Evolutionary conservation across 2,329 filamentous ascomycete genomes (phyloP).

Genomic region (Diaporthe citri): DNA sequence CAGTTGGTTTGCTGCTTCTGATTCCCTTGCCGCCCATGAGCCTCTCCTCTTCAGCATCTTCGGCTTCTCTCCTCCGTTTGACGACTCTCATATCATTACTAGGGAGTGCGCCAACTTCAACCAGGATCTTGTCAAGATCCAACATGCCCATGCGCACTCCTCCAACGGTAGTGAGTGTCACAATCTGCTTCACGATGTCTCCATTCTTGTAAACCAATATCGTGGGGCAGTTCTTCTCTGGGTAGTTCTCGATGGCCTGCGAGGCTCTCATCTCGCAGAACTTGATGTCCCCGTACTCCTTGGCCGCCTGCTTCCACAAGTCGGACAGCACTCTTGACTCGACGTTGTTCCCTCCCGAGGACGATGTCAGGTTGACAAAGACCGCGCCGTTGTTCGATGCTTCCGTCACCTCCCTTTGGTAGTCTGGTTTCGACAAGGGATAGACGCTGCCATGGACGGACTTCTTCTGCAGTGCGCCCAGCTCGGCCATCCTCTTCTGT

Average conservation of each 20-base stretch:
- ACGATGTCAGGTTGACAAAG: constrained; percentile 85
- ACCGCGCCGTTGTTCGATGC: constrained; percentile 78
- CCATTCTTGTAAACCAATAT: constrained; percentile 93
- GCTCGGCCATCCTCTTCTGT: constrained; percentile 87
- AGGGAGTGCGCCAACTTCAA: constrained; percentile 84
- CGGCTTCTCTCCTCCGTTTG: constrained; percentile 69
- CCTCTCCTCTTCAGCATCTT: constrained; percentile 72
- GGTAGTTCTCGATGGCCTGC: constrained; percentile 96
- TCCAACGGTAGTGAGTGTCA: constrained; percentile 85
- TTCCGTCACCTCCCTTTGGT: constrained; percentile 90
- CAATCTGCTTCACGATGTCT: constrained; percentile 90
- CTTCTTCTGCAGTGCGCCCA: constrained; percentile 80
- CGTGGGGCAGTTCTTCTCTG: constrained; percentile 93
- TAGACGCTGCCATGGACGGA: constrained; percentile 92
- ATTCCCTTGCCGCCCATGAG: constrained; percentile 62
- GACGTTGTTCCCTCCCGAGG: constrained; percentile 78
- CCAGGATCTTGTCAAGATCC: constrained; percentile 84
- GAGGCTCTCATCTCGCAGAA: constrained; percentile 96
- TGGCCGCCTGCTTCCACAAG: constrained; percentile 86
- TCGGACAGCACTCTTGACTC: constrained; percentile 88
- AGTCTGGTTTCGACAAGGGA: constrained; percentile 94
- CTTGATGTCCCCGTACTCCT: constrained; percentile 92
- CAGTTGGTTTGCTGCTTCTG: constrained; percentile 53
- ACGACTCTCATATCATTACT: constrained; percentile 83
- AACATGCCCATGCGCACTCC: constrained; percentile 78